Conservation (phyloP, 139 green algal genomes). For the Mychonastes homosphaera region DNA sequence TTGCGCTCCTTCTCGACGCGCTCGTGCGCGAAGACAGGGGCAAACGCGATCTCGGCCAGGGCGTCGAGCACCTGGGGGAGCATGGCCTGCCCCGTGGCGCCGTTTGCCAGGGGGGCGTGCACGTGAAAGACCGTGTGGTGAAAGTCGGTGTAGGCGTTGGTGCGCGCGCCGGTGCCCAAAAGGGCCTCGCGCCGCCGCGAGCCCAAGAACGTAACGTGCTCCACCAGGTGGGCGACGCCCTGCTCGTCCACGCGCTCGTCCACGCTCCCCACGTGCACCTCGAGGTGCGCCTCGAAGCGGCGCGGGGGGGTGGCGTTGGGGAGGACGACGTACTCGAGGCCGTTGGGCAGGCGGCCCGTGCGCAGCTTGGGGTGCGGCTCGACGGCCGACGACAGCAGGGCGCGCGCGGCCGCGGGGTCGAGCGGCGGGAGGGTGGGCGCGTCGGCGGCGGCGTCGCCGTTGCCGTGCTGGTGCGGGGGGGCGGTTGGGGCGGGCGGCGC, state of each 20-base stretch:
- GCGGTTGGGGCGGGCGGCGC: too few species aligned
- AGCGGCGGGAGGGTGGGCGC: too few species aligned
- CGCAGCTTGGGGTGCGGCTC: conserved; percentile 47
- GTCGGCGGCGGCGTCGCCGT: too few species aligned
- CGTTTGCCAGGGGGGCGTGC: conserved; percentile 74
- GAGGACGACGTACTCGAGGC: conserved; percentile 88
- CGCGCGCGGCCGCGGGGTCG: background rate
- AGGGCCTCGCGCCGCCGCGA: conserved; percentile 77
- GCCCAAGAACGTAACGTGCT: conserved; percentile 98
- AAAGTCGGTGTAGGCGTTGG: conserved; percentile 99
- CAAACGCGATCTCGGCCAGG: conserved; percentile 78
- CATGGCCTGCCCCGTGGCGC: conserved; percentile 58
- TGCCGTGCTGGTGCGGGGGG: too few species aligned
- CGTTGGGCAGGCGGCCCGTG: conserved; percentile 62
- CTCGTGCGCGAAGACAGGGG: conserved; percentile 62
- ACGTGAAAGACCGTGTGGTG: conserved; percentile 99
- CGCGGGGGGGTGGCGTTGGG: conserved; percentile 82
- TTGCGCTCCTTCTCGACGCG: conserved; percentile 96
- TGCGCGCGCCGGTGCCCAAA: conserved; percentile 71
- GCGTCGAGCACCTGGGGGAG: conserved; percentile 86
- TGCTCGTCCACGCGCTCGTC: conserved; percentile 72
- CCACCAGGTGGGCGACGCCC: conserved; percentile 94
- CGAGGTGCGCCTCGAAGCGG: conserved; percentile 90
- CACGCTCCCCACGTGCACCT: conserved; percentile 74
- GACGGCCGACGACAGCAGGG: conserved; percentile 19